Conservation (phyloP, 768 basidiomycete genomes). For the Hygrophorus russula region DNA sequence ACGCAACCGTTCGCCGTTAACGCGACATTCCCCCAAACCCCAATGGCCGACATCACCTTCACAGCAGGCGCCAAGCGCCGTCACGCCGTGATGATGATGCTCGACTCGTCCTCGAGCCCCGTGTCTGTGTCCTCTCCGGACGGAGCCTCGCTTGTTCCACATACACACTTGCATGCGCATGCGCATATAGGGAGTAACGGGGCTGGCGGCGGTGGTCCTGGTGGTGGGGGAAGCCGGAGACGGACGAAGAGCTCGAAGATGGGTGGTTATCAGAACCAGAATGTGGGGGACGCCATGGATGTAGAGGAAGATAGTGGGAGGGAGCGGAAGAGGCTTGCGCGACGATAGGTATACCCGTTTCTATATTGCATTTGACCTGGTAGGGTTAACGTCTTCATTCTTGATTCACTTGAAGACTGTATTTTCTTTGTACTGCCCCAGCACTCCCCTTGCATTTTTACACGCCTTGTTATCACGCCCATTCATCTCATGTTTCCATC, state of each 20-base stretch:
- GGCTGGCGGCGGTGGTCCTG: slow-evolving; percentile 7
- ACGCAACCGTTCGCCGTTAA: not conserved
- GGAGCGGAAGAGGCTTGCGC: slow-evolving; percentile 63
- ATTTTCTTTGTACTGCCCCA: no score
- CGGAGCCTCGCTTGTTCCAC: slow-evolving; percentile 12
- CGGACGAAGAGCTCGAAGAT: slow-evolving; percentile 37
- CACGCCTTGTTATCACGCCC: no score
- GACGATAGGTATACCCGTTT: slow-evolving; percentile 30
- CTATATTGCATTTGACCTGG: no score
- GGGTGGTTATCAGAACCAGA: slow-evolving; percentile 20
- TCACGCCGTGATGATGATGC: slow-evolving; percentile 71
- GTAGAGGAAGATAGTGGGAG: slow-evolving; percentile 64
- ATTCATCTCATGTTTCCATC: no score
- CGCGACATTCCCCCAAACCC: not conserved
- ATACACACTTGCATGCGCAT: slow-evolving; percentile 3
- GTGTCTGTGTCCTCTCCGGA: slow-evolving; percentile 27
- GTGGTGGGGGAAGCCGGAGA: slow-evolving; percentile 34
- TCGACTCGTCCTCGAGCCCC: slow-evolving; percentile 38
- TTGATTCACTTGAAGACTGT: no score
- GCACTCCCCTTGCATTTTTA: no score
- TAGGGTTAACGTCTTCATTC: no score
- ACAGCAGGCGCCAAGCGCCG: slow-evolving; percentile 60
- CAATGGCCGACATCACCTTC: slow-evolving; percentile 23
- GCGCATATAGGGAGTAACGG: not conserved
- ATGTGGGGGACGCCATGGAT: slow-evolving; percentile 50